Base-by-base conservation (phyloP, 805 yeast species). In the Yarrowia sp. region DNA sequence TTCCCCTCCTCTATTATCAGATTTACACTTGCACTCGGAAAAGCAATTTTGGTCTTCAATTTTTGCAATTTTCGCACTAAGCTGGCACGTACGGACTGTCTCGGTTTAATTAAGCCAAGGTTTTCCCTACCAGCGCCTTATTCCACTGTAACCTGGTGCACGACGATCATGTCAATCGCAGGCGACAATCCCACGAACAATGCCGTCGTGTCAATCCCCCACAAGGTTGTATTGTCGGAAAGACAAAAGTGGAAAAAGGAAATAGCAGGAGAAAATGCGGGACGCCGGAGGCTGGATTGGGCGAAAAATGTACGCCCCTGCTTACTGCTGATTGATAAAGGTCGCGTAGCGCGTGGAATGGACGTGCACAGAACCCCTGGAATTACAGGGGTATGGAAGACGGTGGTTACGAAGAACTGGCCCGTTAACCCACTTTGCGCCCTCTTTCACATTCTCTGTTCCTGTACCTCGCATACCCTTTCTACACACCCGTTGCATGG, bases 391-490 rank as follows among this genome's bases (percentile, higher is more conserved):
- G 32, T 5, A 26, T 19, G 19, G 19, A 19, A 19, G 19, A 19
- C 19, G 19, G 19, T 19, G 19, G 10, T 10, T 41, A 41, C 45
- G 8, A 45, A 1, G 15, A 11, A 10, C 11, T 48, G 10, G n/a
- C 12, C 48, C 48, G 48, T 16, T n/a, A 42, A 42, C 46, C 46
- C 22, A 42, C 46, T 43, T 16, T 19, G 11, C 14, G 22, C 50
- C 19, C 41, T 3, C n/a, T 16, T 12, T 16, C 16, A 53, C 32
- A 53, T 53, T 53, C 41, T 36, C 12, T 8, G 43, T 53, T 38
- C 58, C 58, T 53, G 58, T 53, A 53, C 58, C 58, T 53, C 58
- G 58, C 58, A 53, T 53, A 53, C 43, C 16, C 58, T n/a, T 35
- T 49, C 8, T n/a, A 15, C 40, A 32, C 26, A 36, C n/a, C 56